These are phyloP conservation scores for Populus nigra DNA, from an alignment of 345 rosid species.

Conservation along the genomic window DNA sequence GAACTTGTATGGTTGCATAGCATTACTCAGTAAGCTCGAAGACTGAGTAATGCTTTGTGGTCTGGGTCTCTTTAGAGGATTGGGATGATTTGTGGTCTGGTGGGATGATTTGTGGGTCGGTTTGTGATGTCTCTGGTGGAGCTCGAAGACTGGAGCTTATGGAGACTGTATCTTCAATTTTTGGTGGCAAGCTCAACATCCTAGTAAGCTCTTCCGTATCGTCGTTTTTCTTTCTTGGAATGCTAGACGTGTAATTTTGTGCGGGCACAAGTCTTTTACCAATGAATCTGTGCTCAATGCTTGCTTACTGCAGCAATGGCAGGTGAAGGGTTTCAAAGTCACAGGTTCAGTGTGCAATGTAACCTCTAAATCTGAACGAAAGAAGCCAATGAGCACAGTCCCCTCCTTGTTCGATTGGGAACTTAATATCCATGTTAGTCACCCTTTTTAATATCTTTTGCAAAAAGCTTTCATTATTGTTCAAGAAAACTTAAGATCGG, in stretches of 20 bases:
- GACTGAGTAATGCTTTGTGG: no score
- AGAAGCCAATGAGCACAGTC: conserved; percentile 11
- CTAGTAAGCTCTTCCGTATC: conserved; percentile 5
- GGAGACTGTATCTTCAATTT: conserved; percentile 15
- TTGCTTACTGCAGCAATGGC: conserved; percentile 12
- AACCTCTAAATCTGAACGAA: conserved; percentile 8
- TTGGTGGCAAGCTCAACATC: conserved; percentile 24
- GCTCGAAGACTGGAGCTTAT: conserved; percentile 6
- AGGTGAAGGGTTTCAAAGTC: conserved; percentile 22
- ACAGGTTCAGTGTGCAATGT: conserved; percentile 20
- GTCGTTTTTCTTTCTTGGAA: not conserved
- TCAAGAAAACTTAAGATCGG: not conserved
- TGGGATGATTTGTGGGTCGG: conserved; percentile 46
- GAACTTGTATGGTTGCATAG: no score
- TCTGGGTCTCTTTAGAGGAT: conserved; percentile 29
- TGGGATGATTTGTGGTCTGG: conserved; percentile 44
- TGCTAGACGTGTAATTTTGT: not conserved
- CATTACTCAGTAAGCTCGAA: no score
- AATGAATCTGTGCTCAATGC: not conserved
- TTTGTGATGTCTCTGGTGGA: conserved; percentile 47
- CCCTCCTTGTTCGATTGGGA: conserved; percentile 15
- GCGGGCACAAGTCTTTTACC: conserved; percentile 22
- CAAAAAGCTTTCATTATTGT: not conserved
- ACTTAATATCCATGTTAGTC: conserved; percentile 22
- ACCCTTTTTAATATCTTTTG: not conserved